These are phyloP conservation scores for Aspergillus sp. DNA, from an alignment of 2,329 filamentous ascomycete species.

Conservation along the genomic window DNA sequence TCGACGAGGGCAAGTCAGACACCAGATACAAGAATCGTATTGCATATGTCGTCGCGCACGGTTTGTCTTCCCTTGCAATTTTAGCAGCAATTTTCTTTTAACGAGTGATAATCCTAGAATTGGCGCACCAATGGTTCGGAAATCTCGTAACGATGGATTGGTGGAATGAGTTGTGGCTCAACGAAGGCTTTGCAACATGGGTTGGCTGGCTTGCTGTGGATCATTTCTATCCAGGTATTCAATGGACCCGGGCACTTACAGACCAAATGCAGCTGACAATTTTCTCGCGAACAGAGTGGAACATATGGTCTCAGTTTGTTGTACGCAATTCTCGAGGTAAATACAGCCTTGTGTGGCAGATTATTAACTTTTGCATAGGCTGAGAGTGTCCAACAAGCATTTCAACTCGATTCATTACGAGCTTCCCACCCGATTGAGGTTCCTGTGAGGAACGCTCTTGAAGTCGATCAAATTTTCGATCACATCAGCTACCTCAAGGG, in stretches of 20 bases:
- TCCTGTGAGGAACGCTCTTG: constrained; percentile 86
- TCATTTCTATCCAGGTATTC: constrained; percentile 74
- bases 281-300: constrained; percentile 67
- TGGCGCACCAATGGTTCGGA: constrained; percentile 95
- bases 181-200: constrained; percentile 97
- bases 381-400: constrained; percentile 90
- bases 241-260: background rate
- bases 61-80: constrained; percentile 30
- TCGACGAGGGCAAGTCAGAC: constrained; percentile 89
- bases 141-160: constrained; percentile 96
- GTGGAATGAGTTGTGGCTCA: constrained; percentile 93
- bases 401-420: constrained; percentile 83
- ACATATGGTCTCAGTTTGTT: constrained; percentile 97
- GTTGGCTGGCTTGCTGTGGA: constrained; percentile 93
- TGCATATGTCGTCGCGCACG: constrained; percentile 95
- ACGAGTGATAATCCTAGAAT: constrained; percentile 53
- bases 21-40: constrained; percentile 89
- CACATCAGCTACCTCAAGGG: constrained; percentile 96
- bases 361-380: constrained; percentile 57
- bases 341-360: constrained; percentile 33
- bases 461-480: constrained; percentile 98
- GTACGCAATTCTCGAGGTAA: constrained; percentile 63
- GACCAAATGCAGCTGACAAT: constrained; percentile 16
- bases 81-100: constrained; percentile 6
- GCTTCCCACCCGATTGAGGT: constrained; percentile 97